Evolutionary conservation across 768 basidiomycete genomes (phyloP).

Genomic region (Naganishia kalamii): DNA sequence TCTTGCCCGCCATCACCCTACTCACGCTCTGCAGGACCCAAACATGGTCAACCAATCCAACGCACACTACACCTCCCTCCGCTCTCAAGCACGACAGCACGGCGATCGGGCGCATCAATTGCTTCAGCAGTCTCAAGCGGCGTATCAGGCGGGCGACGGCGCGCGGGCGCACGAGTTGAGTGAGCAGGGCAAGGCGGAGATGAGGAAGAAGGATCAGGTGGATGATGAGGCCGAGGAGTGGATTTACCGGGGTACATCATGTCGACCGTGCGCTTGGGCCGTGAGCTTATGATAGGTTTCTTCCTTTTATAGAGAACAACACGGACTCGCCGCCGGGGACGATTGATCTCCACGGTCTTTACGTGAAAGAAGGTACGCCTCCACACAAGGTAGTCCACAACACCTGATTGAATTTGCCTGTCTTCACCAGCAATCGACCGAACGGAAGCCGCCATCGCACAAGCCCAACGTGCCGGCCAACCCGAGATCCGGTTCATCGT

Average conservation of each 20-base stretch:
- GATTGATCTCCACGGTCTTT: constrained; percentile 83
- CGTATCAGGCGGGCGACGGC: constrained; percentile 66
- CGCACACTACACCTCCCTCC: constrained; percentile 61
- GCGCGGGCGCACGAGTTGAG: constrained; percentile 75
- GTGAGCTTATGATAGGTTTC: background rate
- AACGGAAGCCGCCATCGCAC: constrained; percentile 64
- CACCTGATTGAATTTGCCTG: background rate
- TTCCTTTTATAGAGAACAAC: constrained; percentile 39
- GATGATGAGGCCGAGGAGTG: constrained; percentile 78
- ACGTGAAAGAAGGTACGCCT: constrained; percentile 65
- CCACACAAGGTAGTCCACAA: background rate
- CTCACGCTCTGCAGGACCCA: constrained; percentile 34
- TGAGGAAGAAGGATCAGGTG: constrained; percentile 66
- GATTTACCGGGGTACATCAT: constrained; percentile 67
- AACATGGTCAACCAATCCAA: constrained; percentile 59
- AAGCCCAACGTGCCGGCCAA: constrained; percentile 61
- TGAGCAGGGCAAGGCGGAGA: constrained; percentile 70
- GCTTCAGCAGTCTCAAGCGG: constrained; percentile 59
- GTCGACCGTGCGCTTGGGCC: background rate
- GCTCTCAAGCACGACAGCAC: constrained; percentile 68
- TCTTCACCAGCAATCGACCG: constrained; percentile 56
- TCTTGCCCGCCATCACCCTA: background rate
- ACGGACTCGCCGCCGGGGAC: constrained; percentile 67
- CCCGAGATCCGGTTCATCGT: constrained; percentile 72
- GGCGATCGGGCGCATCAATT: constrained; percentile 54